phyloP scores from a whole-genome alignment of 345 rosid genomes.

The Diplotaxis tenuifolia region DNA sequence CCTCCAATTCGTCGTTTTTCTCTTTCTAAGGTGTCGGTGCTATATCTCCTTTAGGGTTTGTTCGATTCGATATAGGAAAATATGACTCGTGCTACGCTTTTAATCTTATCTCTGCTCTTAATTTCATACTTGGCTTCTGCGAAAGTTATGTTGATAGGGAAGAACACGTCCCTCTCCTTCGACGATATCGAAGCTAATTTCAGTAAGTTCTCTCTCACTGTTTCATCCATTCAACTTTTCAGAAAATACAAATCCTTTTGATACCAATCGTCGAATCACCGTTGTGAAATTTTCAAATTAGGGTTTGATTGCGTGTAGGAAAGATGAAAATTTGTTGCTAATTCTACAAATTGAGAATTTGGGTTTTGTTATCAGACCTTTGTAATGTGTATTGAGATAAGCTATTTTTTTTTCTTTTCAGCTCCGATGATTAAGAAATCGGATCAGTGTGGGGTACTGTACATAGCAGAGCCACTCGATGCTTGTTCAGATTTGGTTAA shows the following conservation, averaged over 20 bases:
- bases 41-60: not conserved
- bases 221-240: not conserved
- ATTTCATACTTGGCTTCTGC: conserved; percentile 41
- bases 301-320: conserved; percentile 4
- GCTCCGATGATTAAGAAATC: conserved; percentile 66
- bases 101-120: conserved; percentile 37
- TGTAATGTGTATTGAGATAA: not conserved
- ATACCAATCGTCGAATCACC: not conserved
- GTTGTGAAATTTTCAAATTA: not conserved
- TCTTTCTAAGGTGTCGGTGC: not conserved
- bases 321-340: not conserved
- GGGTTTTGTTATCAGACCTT: not conserved
- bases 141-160: conserved; percentile 62
- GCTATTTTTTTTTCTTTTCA: conserved; percentile 29
- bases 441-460: conserved; percentile 63
- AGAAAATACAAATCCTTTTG: not conserved
- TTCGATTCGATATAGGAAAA: no score
- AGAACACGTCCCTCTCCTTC: conserved; percentile 62
- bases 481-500: conserved; percentile 69
- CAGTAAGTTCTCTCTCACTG: conserved; percentile 44
- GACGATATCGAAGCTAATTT: conserved; percentile 78
- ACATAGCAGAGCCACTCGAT: conserved; percentile 69
- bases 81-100: conserved; percentile 29
- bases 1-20: not conserved
- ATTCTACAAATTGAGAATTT: not conserved